Percentiles rank a stretch among this genome's conserved stretches.
phyloP scores from a whole-genome alignment of 2,329 filamentous ascomycete species.

The Arthrobotrys musiformis region DNA sequence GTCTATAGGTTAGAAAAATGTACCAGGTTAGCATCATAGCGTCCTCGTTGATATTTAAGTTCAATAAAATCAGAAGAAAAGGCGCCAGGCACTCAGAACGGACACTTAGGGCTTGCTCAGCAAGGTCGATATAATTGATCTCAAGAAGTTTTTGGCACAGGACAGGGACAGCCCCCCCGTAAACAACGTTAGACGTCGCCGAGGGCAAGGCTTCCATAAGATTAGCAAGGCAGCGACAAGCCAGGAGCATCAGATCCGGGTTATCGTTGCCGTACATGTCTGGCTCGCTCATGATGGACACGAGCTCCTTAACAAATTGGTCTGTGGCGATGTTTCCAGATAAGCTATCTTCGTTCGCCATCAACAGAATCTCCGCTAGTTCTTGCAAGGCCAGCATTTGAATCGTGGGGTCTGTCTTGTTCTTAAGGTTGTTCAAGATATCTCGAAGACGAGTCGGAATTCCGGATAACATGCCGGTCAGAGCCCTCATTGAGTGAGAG shows the following conservation, averaged over 20 bases:
- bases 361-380: slow-evolving; percentile 88
- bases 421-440: slow-evolving; percentile 78
- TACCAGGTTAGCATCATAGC: slow-evolving; percentile 48
- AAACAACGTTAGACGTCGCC: slow-evolving; percentile 93
- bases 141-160: slow-evolving; percentile 94
- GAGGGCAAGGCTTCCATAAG: slow-evolving; percentile 96
- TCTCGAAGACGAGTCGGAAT: slow-evolving; percentile 82
- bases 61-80: slow-evolving; percentile 27
- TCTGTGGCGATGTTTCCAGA: slow-evolving; percentile 95
- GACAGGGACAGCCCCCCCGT: slow-evolving; percentile 94
- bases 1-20: slow-evolving; percentile 67
- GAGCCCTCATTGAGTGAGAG: slow-evolving; percentile 81
- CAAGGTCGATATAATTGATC: slow-evolving; percentile 96
- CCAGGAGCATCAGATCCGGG: slow-evolving; percentile 95
- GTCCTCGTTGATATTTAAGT: slow-evolving; percentile 2
- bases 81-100: slow-evolving; percentile 59
- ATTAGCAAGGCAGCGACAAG: slow-evolving; percentile 94
- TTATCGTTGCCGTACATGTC: slow-evolving; percentile 89
- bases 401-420: slow-evolving; percentile 84
- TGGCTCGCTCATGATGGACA: slow-evolving; percentile 83
- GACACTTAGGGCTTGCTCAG: slow-evolving; percentile 91
- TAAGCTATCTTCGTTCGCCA: slow-evolving; percentile 96
- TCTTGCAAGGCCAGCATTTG: slow-evolving; percentile 94
- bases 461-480: slow-evolving; percentile 92
- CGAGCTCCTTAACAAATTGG: slow-evolving; percentile 92